Base-by-base conservation (phyloP, 208 protist species). In the Trypanosoma conorhini region DNA sequence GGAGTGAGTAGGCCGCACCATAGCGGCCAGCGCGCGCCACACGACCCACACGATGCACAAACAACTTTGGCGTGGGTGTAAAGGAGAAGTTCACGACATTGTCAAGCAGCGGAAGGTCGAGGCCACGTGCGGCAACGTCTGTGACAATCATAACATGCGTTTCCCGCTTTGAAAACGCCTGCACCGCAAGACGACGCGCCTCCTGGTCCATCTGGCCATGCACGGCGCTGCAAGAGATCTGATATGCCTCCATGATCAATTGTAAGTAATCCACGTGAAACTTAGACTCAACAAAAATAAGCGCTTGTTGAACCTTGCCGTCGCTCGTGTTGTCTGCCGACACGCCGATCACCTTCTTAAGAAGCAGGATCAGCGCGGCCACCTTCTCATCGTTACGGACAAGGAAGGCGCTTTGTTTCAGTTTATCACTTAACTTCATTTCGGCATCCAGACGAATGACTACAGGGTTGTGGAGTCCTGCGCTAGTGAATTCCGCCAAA, bases 51-150 rank as follows among this genome's bases (percentile, higher is more conserved):
- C 99, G 86, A 55, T 98, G 96, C n/a, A 99, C 85, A 76, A 99
- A 99, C 10, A 99, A 80, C 83, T 99, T 99, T 13, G 98, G 89
- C 54, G 81, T 98, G 8, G 92, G 74, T 15, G 99, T 98, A 66
- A 99, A 99, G 66, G 99, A 98, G 72, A 97, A 99, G 90, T 99
- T 99, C 61, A 99, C 95, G 5, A 99, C 99, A 76, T 99, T 98
- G 82, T 99, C 98, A 0, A 99, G 83, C 42, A 99, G 74, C 33
- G 99, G 99, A 54, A 99, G 86, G 83, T 99, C 99, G 5, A 99
- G 81, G 79, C 99, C 99, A 76, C 99, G 96, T 9, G 99, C 98
- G 1, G 99, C 99, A 7, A 99, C 96, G 84, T 99, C 99, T 4
- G 99, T 99, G 12, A 99, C 98, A 21, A 99, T 60, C 76, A 99